Evolutionary conservation across 108 stramenopile species (phyloP).

Genomic region (Mediolabrus comicus): DNA sequence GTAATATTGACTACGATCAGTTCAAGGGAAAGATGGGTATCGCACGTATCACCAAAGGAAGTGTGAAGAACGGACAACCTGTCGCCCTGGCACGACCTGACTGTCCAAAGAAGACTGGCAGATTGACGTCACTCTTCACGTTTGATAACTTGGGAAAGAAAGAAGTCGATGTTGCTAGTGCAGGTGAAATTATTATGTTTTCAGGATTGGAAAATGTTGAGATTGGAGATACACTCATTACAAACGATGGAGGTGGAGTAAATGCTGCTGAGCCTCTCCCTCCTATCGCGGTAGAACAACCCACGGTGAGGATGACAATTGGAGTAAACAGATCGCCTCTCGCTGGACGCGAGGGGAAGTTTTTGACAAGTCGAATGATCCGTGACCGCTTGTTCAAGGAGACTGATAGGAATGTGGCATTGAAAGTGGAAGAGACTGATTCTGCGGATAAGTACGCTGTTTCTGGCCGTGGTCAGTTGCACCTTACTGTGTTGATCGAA

Average conservation of each 20-base stretch:
- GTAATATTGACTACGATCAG: slow-evolving; percentile 96
- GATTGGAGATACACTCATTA: slow-evolving; percentile 96
- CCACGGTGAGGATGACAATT: slow-evolving; percentile 98
- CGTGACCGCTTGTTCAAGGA: slow-evolving; percentile 97
- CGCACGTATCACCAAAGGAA: slow-evolving; percentile 89
- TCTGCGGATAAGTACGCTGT: slow-evolving; percentile 95
- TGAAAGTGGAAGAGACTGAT: slow-evolving; percentile 86
- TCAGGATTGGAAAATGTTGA: slow-evolving; percentile 87
- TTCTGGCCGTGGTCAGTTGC: slow-evolving; percentile 97
- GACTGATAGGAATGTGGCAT: slow-evolving; percentile 94
- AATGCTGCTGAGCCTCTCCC: slow-evolving; percentile 86
- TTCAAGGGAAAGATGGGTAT: slow-evolving; percentile 99
- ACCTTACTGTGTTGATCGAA: slow-evolving; percentile 98
- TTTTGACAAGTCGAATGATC: slow-evolving; percentile 95
- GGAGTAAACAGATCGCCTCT: slow-evolving; percentile 99
- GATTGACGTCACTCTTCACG: slow-evolving; percentile 86
- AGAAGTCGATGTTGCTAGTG: slow-evolving; percentile 84
- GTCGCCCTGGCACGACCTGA: slow-evolving; percentile 80
- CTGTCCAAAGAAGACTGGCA: slow-evolving; percentile 75
- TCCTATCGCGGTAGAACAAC: slow-evolving; percentile 97
- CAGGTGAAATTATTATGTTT: slow-evolving; percentile 99
- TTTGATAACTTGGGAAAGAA: slow-evolving; percentile 96
- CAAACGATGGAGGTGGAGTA: slow-evolving; percentile 75
- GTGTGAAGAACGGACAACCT: slow-evolving; percentile 76
- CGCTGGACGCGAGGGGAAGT: slow-evolving; percentile 97